phyloP scores from a whole-genome alignment of 2,329 filamentous ascomycete species.

The Volutella citrinella region DNA sequence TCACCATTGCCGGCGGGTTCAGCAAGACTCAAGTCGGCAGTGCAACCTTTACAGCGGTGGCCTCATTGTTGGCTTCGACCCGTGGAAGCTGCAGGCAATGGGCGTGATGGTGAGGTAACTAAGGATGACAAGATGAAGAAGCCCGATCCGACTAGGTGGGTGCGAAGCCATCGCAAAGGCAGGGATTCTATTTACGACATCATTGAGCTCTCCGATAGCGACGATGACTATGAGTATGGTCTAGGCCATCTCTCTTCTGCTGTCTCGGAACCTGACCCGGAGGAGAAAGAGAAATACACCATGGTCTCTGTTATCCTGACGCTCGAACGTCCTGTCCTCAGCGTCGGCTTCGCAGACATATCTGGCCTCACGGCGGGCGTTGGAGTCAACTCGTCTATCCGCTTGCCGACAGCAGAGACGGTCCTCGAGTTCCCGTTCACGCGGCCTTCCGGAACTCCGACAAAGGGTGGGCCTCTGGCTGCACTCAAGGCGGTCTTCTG shows the following conservation, averaged over 20 bases:
- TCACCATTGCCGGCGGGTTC: constrained; percentile 35
- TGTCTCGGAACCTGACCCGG: too few species aligned
- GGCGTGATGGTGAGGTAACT: constrained; percentile 35
- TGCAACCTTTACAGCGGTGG: constrained; percentile 36
- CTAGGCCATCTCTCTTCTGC: too few species aligned
- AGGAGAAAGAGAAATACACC: constrained; percentile 23
- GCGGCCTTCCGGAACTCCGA: too few species aligned
- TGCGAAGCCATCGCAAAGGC: too few species aligned
- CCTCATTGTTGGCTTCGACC: constrained; percentile 29
- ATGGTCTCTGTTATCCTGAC: constrained; percentile 36
- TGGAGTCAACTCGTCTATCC: constrained; percentile 36
- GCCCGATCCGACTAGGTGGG: too few species aligned
- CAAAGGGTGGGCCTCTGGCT: too few species aligned
- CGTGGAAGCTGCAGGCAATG: constrained; percentile 36
- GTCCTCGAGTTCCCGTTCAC: constrained; percentile 19
- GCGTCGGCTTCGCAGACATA: constrained; percentile 36
- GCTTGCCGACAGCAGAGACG: constrained; percentile 24
- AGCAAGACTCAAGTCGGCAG: constrained; percentile 20
- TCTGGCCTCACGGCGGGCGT: constrained; percentile 35
- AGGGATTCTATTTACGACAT: too few species aligned
- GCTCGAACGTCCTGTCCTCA: constrained; percentile 37
- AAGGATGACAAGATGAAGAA: constrained; percentile 10
- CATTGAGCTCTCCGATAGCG: too few species aligned
- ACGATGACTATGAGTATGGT: too few species aligned
- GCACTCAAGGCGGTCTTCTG: constrained; percentile 9